Conservation (phyloP, 73 alveolate species). For the Diophrys appendiculata region DNA sequence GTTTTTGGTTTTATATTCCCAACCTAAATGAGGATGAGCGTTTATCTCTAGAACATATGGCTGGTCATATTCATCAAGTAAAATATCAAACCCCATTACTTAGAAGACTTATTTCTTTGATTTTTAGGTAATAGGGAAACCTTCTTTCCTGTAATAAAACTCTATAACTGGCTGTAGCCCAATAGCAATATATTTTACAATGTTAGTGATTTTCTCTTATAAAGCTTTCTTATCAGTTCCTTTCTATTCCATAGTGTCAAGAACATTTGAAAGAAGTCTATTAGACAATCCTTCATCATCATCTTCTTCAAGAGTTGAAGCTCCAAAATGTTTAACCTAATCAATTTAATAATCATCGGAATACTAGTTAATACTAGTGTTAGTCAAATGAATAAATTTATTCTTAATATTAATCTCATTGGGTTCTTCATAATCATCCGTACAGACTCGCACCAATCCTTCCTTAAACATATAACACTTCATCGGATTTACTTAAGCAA, state of each 20-base stretch:
- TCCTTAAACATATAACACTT: conserved; percentile 73
- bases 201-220: not conserved
- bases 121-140: not conserved
- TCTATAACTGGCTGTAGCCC: not conserved
- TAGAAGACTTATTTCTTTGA: not conserved
- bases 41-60: not conserved
- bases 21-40: not conserved
- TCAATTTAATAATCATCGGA: conserved; percentile 52
- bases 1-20: not conserved
- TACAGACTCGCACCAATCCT: conserved; percentile 83
- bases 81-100: not conserved
- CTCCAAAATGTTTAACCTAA: too few relatives aligned
- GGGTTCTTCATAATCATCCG: conserved; percentile 70
- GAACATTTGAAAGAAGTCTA: not conserved
- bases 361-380: conserved; percentile 80
- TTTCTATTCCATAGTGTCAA: not conserved
- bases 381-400: conserved; percentile 78
- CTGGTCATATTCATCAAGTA: not conserved
- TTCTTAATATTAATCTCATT: conserved; percentile 66
- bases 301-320: not conserved
- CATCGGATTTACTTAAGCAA: conserved; percentile 82
- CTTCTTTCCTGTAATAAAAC: not conserved
- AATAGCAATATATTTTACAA: not conserved
- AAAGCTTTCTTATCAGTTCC: not conserved
- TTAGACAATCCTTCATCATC: not conserved